Evolutionary conservation across 2,329 filamentous ascomycete genomes (phyloP).

Genomic region (Decorospora gaudefroyi): DNA sequence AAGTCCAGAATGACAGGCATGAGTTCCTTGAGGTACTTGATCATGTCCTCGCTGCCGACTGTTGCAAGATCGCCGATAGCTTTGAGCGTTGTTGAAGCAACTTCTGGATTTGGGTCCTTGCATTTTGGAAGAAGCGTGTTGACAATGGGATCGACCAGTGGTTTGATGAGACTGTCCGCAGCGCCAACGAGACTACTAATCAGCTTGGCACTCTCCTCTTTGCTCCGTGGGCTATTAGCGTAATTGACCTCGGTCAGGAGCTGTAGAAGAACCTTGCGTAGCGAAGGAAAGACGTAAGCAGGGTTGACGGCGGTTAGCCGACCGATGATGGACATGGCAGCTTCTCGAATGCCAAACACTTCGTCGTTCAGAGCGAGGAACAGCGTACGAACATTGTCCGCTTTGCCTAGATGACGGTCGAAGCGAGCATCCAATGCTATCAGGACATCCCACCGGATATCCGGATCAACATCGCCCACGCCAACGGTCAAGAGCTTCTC

Average conservation of each 20-base stretch:
- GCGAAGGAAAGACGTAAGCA: conserved; percentile 93
- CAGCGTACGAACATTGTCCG: conserved; percentile 93
- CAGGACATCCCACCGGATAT: conserved; percentile 86
- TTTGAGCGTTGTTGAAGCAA: conserved; percentile 92
- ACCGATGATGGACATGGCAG: conserved; percentile 94
- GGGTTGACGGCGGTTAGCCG: conserved; percentile 89
- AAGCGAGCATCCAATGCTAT: conserved; percentile 90
- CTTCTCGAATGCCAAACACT: conserved; percentile 87
- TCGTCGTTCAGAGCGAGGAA: conserved; percentile 97
- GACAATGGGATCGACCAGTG: conserved; percentile 96
- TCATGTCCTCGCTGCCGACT: conserved; percentile 92
- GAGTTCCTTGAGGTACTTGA: conserved; percentile 83
- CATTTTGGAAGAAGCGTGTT: conserved; percentile 92
- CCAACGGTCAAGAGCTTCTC: conserved; percentile 94
- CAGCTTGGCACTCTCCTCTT: conserved; percentile 93
- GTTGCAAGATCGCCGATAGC: conserved; percentile 93
- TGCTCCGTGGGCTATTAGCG: conserved; percentile 89
- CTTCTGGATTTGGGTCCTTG: conserved; percentile 79
- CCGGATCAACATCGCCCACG: conserved; percentile 84
- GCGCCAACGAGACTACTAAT: conserved; percentile 92
- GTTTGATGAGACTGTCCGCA: conserved; percentile 88
- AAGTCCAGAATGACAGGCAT: conserved; percentile 96
- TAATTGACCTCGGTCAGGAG: conserved; percentile 96
- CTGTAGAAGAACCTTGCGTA: conserved; percentile 94
- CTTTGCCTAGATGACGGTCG: conserved; percentile 93